Conservation (phyloP, 2,329 filamentous ascomycete genomes). For the Dichotomopilus funicola region DNA sequence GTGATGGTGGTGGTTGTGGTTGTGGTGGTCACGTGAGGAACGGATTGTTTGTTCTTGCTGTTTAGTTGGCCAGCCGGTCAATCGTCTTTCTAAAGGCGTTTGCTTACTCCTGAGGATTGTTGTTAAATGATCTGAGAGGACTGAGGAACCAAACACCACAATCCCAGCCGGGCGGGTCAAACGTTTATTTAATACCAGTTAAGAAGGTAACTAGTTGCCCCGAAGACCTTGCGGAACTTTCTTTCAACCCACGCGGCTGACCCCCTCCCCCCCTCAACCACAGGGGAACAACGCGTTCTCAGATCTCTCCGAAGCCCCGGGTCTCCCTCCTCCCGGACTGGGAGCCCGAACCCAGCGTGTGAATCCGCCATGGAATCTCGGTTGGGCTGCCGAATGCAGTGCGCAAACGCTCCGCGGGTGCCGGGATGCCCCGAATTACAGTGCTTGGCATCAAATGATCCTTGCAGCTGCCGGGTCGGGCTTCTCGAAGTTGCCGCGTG, state of each 20-base stretch:
- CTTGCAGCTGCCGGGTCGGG: background rate
- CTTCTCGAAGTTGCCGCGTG: background rate
- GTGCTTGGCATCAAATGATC: too few relatives aligned
- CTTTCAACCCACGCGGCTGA: too few relatives aligned
- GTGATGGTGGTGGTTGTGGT: background rate
- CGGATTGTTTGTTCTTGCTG: background rate
- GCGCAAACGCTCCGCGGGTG: background rate
- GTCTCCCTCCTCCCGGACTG: background rate
- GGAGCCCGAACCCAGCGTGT: background rate
- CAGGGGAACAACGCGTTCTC: background rate
- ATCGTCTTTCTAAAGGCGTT: too few relatives aligned
- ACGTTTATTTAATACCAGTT: too few relatives aligned
- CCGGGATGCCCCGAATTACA: background rate
- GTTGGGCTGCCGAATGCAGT: background rate
- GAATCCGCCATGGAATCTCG: background rate
- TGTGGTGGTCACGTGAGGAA: background rate
- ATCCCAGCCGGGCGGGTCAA: too few relatives aligned
- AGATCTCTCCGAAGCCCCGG: background rate
- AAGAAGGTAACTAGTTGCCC: too few relatives aligned
- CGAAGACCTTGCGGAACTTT: background rate
- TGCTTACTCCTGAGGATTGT: too few relatives aligned
- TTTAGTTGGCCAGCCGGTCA: background rate
- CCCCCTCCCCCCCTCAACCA: too few relatives aligned
- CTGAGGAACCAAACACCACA: too few relatives aligned
- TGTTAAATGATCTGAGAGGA: too few relatives aligned